These are phyloP conservation scores for Durotheca rogersii DNA, from an alignment of 495 filamentous ascomycete genomes.

Conservation along the genomic window DNA sequence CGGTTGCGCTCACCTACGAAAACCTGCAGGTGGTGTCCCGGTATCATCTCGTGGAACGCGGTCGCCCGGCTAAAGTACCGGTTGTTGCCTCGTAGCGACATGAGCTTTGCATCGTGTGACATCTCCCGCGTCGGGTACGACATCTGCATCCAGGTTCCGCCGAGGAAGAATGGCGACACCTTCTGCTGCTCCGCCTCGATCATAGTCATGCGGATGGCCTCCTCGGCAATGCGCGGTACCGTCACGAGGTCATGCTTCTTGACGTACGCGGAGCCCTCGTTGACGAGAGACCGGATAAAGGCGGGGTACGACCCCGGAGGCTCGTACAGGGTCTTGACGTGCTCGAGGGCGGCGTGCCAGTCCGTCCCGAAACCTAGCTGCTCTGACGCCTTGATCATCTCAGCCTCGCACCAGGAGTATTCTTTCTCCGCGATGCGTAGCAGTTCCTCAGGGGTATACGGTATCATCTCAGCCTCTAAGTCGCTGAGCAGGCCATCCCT, in stretches of 20 bases:
- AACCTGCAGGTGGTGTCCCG: conserved; percentile 54
- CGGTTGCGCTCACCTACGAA: conserved; percentile 43
- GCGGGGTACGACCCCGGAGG: conserved; percentile 48
- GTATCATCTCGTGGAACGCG: conserved; percentile 58
- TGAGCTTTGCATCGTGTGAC: conserved; percentile 51
- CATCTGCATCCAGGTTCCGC: conserved; percentile 49
- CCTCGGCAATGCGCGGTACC: conserved; percentile 49
- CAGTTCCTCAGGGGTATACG: conserved; percentile 51
- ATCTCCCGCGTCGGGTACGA: conserved; percentile 52
- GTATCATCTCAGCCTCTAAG: conserved; percentile 47
- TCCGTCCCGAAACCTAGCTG: conserved; percentile 31
- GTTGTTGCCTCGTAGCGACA: conserved; percentile 57
- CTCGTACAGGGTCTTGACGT: conserved; percentile 54
- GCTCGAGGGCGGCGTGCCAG: conserved; percentile 52
- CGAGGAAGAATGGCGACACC: conserved; percentile 56
- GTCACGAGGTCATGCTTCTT: conserved; percentile 52
- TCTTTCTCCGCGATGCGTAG: conserved; percentile 47
- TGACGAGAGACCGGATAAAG: conserved; percentile 45
- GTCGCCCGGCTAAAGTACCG: conserved; percentile 53
- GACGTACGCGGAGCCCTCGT: conserved; percentile 45
- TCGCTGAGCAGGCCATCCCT: conserved; percentile 43
- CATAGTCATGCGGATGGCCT: conserved; percentile 54
- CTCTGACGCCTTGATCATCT: conserved; percentile 43
- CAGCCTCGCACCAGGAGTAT: conserved; percentile 45
- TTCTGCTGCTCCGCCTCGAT: conserved; percentile 51